phyloP scores from a whole-genome alignment of 2,329 filamentous ascomycete genomes.

The Aspergillus tamarii region DNA sequence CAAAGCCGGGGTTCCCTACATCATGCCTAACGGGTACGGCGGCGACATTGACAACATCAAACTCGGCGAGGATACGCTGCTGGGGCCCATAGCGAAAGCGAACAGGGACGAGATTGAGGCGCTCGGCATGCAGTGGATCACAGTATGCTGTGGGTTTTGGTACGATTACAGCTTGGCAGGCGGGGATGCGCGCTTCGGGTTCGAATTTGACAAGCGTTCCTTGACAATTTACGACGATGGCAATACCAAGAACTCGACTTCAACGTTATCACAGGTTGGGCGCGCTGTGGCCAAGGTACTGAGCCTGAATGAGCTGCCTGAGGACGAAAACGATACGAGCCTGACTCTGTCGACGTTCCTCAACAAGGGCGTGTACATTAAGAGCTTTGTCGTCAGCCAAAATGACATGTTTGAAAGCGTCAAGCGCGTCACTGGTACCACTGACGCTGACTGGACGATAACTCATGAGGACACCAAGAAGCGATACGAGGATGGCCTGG shows the following conservation, averaged over 20 bases:
- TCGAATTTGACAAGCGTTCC: constrained; percentile 51
- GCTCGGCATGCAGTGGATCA: constrained; percentile 51
- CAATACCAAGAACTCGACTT: constrained; percentile 57
- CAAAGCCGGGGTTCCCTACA: constrained; percentile 57
- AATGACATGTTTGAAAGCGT: constrained; percentile 67
- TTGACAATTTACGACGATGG: constrained; percentile 61
- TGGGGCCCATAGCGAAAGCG: constrained; percentile 29
- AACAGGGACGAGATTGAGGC: constrained; percentile 44
- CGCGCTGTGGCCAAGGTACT: constrained; percentile 57
- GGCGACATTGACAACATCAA: constrained; percentile 35
- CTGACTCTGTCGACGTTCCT: constrained; percentile 48
- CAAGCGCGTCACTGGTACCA: constrained; percentile 60
- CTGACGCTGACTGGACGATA: constrained; percentile 64
- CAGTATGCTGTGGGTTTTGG: constrained; percentile 54
- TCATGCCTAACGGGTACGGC: constrained; percentile 57
- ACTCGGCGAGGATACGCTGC: constrained; percentile 42
- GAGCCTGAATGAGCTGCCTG: constrained; percentile 48
- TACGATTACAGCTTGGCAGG: constrained; percentile 56
- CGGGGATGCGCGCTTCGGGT: constrained; percentile 47
- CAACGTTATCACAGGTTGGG: constrained; percentile 62
- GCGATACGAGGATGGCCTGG: constrained; percentile 54
- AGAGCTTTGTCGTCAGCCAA: constrained; percentile 63
- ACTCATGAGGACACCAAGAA: constrained; percentile 50
- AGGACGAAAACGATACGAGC: constrained; percentile 39
- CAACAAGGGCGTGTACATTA: constrained; percentile 56